These are phyloP conservation scores for Arthrobotrys musiformis DNA, from an alignment of 2,329 filamentous ascomycete species.

Conservation along the genomic window DNA sequence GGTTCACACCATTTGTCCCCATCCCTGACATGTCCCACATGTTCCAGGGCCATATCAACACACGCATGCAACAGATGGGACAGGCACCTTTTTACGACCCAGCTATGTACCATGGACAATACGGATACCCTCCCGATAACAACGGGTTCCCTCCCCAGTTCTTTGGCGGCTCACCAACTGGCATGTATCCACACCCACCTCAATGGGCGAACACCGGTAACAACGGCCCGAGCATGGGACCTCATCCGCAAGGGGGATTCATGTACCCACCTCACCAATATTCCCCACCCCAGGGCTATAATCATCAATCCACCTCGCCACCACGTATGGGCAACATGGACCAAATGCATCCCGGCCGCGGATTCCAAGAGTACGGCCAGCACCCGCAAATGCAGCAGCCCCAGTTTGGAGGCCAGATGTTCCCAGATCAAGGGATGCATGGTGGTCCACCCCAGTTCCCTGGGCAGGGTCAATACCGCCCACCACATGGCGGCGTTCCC, in stretches of 20 bases:
- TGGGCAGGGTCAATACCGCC: slow-evolving; percentile 27
- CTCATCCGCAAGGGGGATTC: slow-evolving; percentile 33
- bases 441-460: slow-evolving; percentile 4
- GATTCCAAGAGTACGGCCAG: slow-evolving; percentile 22
- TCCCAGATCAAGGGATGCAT: slow-evolving; percentile 33
- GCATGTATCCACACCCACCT: slow-evolving; percentile 28
- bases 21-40: slow-evolving; percentile 31
- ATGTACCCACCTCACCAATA: slow-evolving; percentile 20
- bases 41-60: slow-evolving; percentile 31
- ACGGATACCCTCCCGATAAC: slow-evolving; percentile 24
- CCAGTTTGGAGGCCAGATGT: slow-evolving; percentile 21
- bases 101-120: slow-evolving; percentile 23
- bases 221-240: slow-evolving; percentile 17
- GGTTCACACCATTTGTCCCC: neutral
- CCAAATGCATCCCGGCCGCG: slow-evolving; percentile 22
- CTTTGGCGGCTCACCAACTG: slow-evolving; percentile 18
- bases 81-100: slow-evolving; percentile 32
- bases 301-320: neutral
- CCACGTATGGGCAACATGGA: slow-evolving; percentile 26
- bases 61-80: slow-evolving; percentile 21
- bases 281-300: slow-evolving; percentile 23
- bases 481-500: slow-evolving; percentile 30
- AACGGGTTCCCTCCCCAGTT: slow-evolving; percentile 14
- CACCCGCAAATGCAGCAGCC: slow-evolving; percentile 33
- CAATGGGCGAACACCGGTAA: slow-evolving; percentile 32